phyloP scores from a whole-genome alignment of 148 eudicot genomes.

The Gaultheria prostrata region DNA sequence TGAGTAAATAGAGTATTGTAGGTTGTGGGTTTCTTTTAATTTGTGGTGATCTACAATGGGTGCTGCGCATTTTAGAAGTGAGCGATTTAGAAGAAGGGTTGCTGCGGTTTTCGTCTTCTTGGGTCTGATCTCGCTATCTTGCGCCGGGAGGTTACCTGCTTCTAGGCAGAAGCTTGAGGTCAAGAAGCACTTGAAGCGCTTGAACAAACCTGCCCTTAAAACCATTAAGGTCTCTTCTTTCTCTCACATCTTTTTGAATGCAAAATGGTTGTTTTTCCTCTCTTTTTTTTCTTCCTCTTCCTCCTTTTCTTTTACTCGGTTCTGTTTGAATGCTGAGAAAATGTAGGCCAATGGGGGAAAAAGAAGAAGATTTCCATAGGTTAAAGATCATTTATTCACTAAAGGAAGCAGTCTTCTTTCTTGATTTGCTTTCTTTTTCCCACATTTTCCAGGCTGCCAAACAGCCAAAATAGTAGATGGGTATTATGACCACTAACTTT shows the following conservation, averaged over 20 bases:
- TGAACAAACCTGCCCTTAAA: conserved; percentile 71
- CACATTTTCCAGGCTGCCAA: not conserved
- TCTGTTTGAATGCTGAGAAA: conserved; percentile 13
- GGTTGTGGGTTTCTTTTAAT: not conserved
- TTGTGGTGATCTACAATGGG: conserved; percentile 28
- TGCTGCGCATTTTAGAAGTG: conserved; percentile 17
- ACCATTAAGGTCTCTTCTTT: conserved; percentile 51
- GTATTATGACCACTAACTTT: no score
- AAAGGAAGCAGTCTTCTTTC: not conserved
- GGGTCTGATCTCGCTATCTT: conserved; percentile 32
- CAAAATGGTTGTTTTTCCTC: not conserved
- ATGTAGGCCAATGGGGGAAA: not conserved
- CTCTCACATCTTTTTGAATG: not conserved
- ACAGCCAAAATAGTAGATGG: conserved; percentile 6
- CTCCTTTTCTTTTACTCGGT: not conserved
- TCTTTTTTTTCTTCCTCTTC: not conserved
- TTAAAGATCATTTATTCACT: not conserved
- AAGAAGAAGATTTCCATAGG: not conserved
- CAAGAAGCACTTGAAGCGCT: conserved; percentile 69
- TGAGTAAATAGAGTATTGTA: not conserved
- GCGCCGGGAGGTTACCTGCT: conserved; percentile 40
- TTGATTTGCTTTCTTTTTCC: conserved; percentile 3
- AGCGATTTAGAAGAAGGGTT: conserved; percentile 17
- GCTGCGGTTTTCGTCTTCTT: conserved; percentile 24
- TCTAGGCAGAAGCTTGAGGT: conserved; percentile 68